Percentiles rank a stretch among this genome's conserved stretches.
Conservation (phyloP, 768 basidiomycete genomes). For the Suillus subalutaceus region DNA sequence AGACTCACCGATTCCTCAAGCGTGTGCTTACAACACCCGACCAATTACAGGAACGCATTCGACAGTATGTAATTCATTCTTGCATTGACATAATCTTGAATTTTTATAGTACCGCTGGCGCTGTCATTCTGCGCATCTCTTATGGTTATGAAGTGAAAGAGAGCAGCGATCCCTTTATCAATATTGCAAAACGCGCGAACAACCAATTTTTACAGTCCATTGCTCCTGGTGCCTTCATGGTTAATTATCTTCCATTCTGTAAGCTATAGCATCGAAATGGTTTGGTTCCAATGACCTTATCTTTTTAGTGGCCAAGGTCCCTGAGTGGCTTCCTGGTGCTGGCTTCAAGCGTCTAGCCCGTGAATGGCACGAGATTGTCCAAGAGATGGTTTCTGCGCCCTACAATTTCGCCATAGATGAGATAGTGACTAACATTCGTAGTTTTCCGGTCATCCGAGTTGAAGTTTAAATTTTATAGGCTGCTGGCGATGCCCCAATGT, state of each 20-base stretch:
- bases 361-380: constrained; percentile 55
- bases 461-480: constrained; percentile 39
- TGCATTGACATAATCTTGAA: background rate
- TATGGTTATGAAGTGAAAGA: constrained; percentile 61
- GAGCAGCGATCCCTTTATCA: constrained; percentile 49
- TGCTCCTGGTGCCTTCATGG: constrained; percentile 49
- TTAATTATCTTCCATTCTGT: constrained; percentile 25
- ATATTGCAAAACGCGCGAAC: constrained; percentile 52
- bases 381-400: constrained; percentile 59
- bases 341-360: constrained; percentile 55
- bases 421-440: constrained; percentile 46
- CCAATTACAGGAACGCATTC: constrained; percentile 41
- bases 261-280: no score
- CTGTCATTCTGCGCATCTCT: constrained; percentile 54
- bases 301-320: constrained; percentile 43
- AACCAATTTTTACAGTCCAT: constrained; percentile 48
- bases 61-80: constrained; percentile 34
- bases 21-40: constrained; percentile 41
- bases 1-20: constrained; percentile 45
- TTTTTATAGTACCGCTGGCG: constrained; percentile 46
- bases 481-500: constrained; percentile 47
- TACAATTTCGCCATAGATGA: constrained; percentile 63
- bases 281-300: no score
- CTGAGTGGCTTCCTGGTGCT: constrained; percentile 60
- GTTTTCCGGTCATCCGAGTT: background rate